phyloP scores from a whole-genome alignment of 768 basidiomycete genomes.

The Dioszegia hungarica region DNA sequence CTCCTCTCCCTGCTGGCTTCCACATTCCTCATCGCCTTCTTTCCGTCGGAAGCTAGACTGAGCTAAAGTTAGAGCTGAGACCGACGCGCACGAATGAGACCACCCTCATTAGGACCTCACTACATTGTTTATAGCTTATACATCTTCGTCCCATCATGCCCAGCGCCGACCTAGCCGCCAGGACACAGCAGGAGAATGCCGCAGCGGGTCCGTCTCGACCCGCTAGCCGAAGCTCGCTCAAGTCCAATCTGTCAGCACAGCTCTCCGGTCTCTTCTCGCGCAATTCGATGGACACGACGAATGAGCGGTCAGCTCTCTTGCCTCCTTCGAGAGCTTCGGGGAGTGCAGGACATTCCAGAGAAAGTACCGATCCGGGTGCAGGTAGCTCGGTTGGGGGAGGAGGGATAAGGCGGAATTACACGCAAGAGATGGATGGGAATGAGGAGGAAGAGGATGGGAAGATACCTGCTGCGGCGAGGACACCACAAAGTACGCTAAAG shows the following conservation, averaged over 20 bases:
- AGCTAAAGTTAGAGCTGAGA: not conserved
- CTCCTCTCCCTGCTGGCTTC: too few species aligned
- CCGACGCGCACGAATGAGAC: too few species aligned
- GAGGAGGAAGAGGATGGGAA: constrained; percentile 1
- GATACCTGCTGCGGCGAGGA: not conserved
- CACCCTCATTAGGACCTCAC: too few species aligned
- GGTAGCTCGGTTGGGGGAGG: not conserved
- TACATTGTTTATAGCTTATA: too few species aligned
- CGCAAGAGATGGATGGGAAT: constrained; percentile 7
- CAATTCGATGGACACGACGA: not conserved
- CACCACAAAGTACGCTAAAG: constrained; percentile 2
- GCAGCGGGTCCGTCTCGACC: not conserved
- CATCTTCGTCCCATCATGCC: too few species aligned
- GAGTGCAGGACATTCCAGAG: not conserved
- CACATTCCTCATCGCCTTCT: too few species aligned
- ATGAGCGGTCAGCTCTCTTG: not conserved
- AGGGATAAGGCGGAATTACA: constrained; percentile 13
- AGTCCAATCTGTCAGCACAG: constrained; percentile 3
- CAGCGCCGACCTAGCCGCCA: not conserved
- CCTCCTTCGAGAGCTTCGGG: not conserved
- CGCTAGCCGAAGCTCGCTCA: not conserved
- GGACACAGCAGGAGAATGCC: not conserved
- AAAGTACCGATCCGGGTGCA: not conserved
- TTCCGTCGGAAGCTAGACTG: too few species aligned
- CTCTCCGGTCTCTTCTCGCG: constrained; percentile 9